A percentile compares a stretch with the other conserved stretches of the same genome.
phyloP scores from a whole-genome alignment of 345 rosid species.

The Brassica rapa region DNA sequence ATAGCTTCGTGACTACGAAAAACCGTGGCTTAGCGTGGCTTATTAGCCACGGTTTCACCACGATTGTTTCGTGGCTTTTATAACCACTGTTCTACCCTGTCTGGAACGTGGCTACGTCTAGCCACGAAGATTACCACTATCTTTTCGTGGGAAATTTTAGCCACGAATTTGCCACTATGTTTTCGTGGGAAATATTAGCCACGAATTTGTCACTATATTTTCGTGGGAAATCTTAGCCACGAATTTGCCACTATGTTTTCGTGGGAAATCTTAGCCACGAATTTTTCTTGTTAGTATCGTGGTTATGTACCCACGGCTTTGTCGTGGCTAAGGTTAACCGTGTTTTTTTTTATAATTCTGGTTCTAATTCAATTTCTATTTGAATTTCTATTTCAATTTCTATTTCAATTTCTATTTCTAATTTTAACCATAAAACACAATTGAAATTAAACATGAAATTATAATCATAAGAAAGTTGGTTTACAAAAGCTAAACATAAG shows the following conservation, averaged over 20 bases:
- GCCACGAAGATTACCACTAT: background rate
- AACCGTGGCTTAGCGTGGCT: background rate
- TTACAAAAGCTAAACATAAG: background rate
- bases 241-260: no score
- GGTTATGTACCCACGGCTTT: no score
- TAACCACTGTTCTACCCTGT: background rate
- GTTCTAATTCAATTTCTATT: background rate
- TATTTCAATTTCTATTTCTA: background rate
- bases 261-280: no score
- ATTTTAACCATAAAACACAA: background rate
- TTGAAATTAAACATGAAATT: background rate
- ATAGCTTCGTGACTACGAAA: background rate
- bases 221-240: no score
- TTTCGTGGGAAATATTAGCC: no score
- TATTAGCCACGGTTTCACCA: background rate
- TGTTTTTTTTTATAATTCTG: background rate
- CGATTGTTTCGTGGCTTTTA: background rate
- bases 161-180: background rate
- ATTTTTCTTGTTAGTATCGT: no score
- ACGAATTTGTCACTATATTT: no score
- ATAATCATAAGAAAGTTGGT: background rate
- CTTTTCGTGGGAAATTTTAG: background rate
- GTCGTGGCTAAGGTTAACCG: background rate
- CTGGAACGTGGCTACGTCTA: background rate
- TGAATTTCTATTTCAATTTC: no score